A percentile compares a stretch with the other conserved stretches of the same genome.
phyloP scores from a whole-genome alignment of 306 rosid genomes.

The Betula pendula region DNA sequence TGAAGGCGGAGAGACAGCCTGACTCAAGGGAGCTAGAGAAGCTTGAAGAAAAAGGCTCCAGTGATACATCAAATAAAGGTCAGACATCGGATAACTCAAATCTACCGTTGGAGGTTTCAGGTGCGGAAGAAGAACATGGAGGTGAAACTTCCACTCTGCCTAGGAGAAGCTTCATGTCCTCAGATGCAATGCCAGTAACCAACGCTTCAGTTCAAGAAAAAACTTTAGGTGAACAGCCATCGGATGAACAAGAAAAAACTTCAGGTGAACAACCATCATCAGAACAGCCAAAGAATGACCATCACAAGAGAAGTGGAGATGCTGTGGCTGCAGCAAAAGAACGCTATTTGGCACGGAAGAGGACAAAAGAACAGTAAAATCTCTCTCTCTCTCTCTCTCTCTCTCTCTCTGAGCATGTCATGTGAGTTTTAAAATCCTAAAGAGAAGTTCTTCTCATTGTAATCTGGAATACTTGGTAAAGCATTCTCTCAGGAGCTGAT shows the following conservation, averaged over 20 bases:
- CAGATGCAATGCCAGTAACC: constrained; percentile 27
- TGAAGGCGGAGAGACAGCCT: constrained; percentile 36
- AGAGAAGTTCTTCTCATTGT: neutral
- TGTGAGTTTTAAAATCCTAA: neutral
- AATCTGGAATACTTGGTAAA: neutral
- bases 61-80: constrained; percentile 22
- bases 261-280: constrained; percentile 33
- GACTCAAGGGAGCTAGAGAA: constrained; percentile 18
- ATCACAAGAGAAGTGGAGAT: constrained; percentile 76
- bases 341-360: constrained; percentile 78
- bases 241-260: constrained; percentile 30
- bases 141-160: constrained; percentile 38
- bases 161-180: constrained; percentile 26
- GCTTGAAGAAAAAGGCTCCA: constrained; percentile 24
- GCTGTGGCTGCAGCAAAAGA: constrained; percentile 76
- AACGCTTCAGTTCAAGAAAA: constrained; percentile 27
- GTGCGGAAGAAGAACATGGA: constrained; percentile 27
- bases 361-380: constrained; percentile 49
- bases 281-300: constrained; percentile 49
- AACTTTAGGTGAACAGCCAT: constrained; percentile 31
- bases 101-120: constrained; percentile 34
- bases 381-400: constrained; percentile 1
- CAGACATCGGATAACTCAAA: constrained; percentile 26
- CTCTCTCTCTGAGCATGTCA: neutral
- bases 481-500: neutral